Base-by-base conservation (phyloP, 192 early-diverging fungal species). In the Mortierella hygrophila region DNA sequence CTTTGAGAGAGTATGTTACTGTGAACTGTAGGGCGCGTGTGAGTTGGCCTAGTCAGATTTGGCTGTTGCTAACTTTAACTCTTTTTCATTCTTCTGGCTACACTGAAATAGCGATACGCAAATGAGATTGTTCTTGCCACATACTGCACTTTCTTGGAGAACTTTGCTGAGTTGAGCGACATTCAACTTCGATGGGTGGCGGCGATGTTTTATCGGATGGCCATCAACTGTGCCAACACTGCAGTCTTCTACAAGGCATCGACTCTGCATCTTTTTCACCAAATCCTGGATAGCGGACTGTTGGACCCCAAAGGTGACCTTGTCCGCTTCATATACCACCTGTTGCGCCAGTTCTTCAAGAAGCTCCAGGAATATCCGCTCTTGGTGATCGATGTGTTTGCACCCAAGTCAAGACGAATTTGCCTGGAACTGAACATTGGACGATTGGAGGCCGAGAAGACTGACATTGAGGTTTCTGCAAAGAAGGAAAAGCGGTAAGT, bases 231-330 rank as follows among this genome's bases (percentile, higher is more conserved):
- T 29, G 72, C 88, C 44, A 87, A 84, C 10, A 90, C 91, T 54
- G 82, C 91, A 4, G 70, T 93, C 3, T 93, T 95, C 75, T 95
- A 90, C 80, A 91, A 94, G 91, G 84, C 93, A 8, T 93, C 94
- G 11, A 88, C 87, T 1, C 70, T 95, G n/a, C 90, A 94, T 9
- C 85, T 95, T 3, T 94, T 95, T 65, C 92, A 94, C 74, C 86
- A 88, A 5, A 93, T 95, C 70, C 57, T 93, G n/a, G 78, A 81
- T 26, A 80, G 65, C 42, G 55, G 47, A 16, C 42, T 23, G 4
- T 74, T 76, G 32, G 72, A 76, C 37, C 26, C 79, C 0, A 80
- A 74, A 23, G 41, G 49, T 38, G 91, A 94, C 63, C 84, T 95
- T 37, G 68, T 79, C 20, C 88, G 89, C n/a, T 92, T 94, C 46